A percentile compares a stretch with the other conserved stretches of the same genome.
Conservation (phyloP, 1,139 yeast genomes). For the Diutina rugosa region DNA sequence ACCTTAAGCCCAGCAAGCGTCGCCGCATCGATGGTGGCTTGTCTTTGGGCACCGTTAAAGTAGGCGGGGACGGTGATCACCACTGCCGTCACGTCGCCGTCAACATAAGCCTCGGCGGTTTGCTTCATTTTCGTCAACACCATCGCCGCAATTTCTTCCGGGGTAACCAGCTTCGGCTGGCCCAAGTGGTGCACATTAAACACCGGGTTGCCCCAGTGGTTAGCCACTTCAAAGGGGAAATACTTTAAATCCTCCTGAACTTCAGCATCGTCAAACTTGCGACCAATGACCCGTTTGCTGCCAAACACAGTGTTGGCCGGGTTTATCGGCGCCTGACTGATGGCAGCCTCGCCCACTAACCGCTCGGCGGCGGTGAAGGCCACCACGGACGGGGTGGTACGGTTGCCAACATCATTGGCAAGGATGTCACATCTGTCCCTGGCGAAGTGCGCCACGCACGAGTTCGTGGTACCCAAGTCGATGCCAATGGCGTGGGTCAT, state of each 20-base stretch:
- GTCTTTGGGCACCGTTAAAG: conserved; percentile 97
- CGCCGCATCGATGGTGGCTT: conserved; percentile 97
- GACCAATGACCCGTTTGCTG: conserved; percentile 78
- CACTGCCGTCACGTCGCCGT: conserved; percentile 82
- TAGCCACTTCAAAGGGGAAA: conserved; percentile 58
- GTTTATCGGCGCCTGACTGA: conserved; percentile 81
- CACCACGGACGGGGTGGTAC: conserved; percentile 87
- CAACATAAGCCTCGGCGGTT: conserved; percentile 85
- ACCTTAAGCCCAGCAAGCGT: conserved; percentile 91
- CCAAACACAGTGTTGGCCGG: conserved; percentile 73
- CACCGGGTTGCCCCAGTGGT: conserved; percentile 47
- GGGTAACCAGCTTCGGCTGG: conserved; percentile 10
- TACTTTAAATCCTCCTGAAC: conserved; percentile 79
- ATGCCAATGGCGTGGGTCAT: conserved; percentile 72
- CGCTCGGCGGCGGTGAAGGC: conserved; percentile 80
- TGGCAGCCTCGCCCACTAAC: conserved; percentile 89
- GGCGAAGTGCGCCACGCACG: conserved; percentile 74
- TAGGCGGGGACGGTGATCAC: conserved; percentile 97
- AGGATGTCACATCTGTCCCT: conserved; percentile 63
- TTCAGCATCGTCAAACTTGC: conserved; percentile 57
- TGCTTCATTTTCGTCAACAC: conserved; percentile 84
- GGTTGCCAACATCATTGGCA: conserved; percentile 92
- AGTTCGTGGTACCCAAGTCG: conserved; percentile 35
- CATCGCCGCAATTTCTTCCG: conserved; percentile 90
- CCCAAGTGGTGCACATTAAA: conserved; percentile 27